phyloP scores from a whole-genome alignment of 805 yeast species.

The Wickerhamomyces kurtzmanii region DNA sequence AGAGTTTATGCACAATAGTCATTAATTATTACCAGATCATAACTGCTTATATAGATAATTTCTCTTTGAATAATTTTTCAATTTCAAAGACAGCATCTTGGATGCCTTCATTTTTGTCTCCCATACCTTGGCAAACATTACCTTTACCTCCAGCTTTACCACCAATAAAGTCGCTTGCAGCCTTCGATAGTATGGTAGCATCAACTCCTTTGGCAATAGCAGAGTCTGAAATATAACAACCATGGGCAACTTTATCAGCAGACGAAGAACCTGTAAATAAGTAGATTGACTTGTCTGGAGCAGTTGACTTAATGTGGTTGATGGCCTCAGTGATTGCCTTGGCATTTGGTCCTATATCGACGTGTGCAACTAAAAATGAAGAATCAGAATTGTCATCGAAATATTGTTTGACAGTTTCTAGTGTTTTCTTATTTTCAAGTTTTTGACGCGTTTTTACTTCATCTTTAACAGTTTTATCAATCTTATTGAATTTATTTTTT shows the following conservation, averaged over 20 bases:
- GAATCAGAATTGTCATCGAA: constrained; percentile 44
- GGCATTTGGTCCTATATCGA: constrained; percentile 72
- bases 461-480: constrained; percentile 84
- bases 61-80: constrained; percentile 47
- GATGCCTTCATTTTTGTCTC: constrained; percentile 66
- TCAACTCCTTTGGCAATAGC: constrained; percentile 62
- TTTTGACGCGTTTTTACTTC: constrained; percentile 82
- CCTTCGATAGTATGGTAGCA: constrained; percentile 65
- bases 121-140: constrained; percentile 93
- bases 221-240: constrained; percentile 74
- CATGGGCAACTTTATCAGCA: constrained; percentile 83
- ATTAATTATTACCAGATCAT: neutral
- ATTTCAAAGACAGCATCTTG: constrained; percentile 68
- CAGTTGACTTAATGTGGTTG: constrained; percentile 68
- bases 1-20: neutral
- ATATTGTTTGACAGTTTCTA: constrained; percentile 66
- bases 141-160: constrained; percentile 99
- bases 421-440: constrained; percentile 73
- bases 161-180: constrained; percentile 70
- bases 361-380: constrained; percentile 54
- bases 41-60: constrained; percentile 24
- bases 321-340: constrained; percentile 93
- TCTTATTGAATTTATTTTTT: constrained; percentile 61
- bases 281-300: constrained; percentile 67
- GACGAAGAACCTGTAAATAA: constrained; percentile 61